Evolutionary conservation across 2,329 filamentous ascomycete genomes (phyloP), one percentile per base, ranked within the genome.

Genomic region (Trichothecium roseum): DNA sequence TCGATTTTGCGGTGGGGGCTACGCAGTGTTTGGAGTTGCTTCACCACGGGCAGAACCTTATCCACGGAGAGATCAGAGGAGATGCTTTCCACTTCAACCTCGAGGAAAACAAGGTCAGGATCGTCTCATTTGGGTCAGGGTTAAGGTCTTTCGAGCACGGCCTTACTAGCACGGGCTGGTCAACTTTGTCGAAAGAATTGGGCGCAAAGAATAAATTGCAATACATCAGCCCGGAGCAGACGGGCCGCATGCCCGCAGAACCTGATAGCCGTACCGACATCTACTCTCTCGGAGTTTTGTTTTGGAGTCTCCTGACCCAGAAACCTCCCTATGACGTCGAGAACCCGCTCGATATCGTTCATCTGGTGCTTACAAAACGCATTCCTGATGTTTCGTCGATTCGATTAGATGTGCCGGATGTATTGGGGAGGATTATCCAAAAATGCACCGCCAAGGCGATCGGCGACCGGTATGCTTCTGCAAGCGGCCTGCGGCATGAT

Each of bases 191-290:
- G 10, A 81, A 82, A 40, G 84, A 95, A 54, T 61, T 87, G 7
- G 88, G 88, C 3, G 84, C 87, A 28, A 87, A 86, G 59, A 81
- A 88, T 52, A 94, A 94, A 57, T 66, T 96, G 15, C 77, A 88
- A 35, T 95, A 86, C 52, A 93, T 95, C 52, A 89, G 87, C 32
- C 88, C 89, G 0, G 89, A 96, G 53, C 89, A 95, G 63, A 95
- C 89, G 3, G 89, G 89, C 12, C 79, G 89, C 15, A 82, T 95
- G 72, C 84, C 87, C 3, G 86, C 84, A 4, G 88, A 95, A 55
- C 89, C 89, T 2, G 89, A 95, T 57, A 84, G 75, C 30, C 75
- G 89, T 28, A 95, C 89, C 13, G 89, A 96, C 56, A 93, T 95
- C 22, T 95, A 95, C 61, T 88, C 85, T 1, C 64, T 95, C 1